Evolutionary conservation across 495 filamentous ascomycete species (phyloP), one percentile per base, ranked within the genome.

Genomic region (Emericellopsis terricola): DNA sequence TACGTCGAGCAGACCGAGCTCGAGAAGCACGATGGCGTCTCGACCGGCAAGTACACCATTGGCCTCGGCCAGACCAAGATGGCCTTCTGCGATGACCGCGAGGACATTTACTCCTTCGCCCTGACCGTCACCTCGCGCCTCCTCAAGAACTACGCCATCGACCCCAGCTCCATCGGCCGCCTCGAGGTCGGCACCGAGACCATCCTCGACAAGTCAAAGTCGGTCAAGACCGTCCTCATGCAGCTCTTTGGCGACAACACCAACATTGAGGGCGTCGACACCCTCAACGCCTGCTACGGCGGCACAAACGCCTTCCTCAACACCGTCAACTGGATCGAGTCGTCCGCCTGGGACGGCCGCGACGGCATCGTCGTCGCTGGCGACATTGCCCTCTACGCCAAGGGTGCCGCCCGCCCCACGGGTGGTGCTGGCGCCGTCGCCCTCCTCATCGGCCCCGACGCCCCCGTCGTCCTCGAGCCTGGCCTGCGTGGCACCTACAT

Each of bases 151-250:
- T 94, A 94, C 73, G 76, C 76, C 48, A 77, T 97, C 59, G 86
- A 97, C 60, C 68, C 77, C 43, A 77, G 76, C 55, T 74, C 78
- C 38, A 81, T 97, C 49, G 89, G 89, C 36, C 78, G 89, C 42
- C 69, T 97, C 45, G 89, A 97, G 62, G 89, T 97, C 44, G 89
- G 89, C 49, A 97, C 89, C 34, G 89, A 97, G 74, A 97, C 89
- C 33, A 69, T 97, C 27, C 69, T 97, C 50, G 89, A 97, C 70
- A 97, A 97, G 71, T 96, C 89, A 46, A 97, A 97, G 69, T 96
- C 91, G 18, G 89, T 97, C 67, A 97, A 97, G 73, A 81, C 86
- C n/a, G 87, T 97, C 33, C 60, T 96, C 42, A 97, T 97, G 89
- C 89, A 94, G 62, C 69, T 97, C 18, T 94, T 97, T 47, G 69